Percentiles rank a stretch among this genome's conserved stretches.
Evolutionary conservation across 2,329 filamentous ascomycete species (phyloP).

Genomic region (Phoma sp.): DNA sequence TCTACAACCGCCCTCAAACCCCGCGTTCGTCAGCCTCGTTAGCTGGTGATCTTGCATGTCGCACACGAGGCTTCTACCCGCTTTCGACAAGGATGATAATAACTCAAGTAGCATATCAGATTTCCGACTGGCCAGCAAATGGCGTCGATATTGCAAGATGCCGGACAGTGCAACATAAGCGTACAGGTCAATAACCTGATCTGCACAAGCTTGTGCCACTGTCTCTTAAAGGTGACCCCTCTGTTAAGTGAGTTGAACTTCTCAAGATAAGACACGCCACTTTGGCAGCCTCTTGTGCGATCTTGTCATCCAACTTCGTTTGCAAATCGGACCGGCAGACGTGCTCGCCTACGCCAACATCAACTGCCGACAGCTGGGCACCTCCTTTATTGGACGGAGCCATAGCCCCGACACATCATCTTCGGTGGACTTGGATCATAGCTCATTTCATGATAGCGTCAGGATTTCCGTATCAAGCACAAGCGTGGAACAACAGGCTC

Average conservation of each 20-base stretch:
- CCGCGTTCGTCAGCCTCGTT: constrained; percentile 4
- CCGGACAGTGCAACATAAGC: not conserved
- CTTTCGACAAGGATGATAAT: not conserved
- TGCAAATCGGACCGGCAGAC: not conserved
- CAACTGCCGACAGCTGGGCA: not conserved
- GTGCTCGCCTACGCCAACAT: not conserved
- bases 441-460: constrained; percentile 1
- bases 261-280: not conserved
- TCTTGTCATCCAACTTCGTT: not conserved
- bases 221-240: not conserved
- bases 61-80: not conserved
- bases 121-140: constrained; percentile 1
- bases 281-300: not conserved
- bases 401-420: not conserved
- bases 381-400: constrained; percentile 1
- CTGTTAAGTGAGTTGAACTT: not conserved
- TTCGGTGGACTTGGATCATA: constrained; percentile 9
- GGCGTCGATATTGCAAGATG: not conserved
- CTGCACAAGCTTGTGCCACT: not conserved
- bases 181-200: not conserved
- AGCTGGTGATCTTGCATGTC: not conserved
- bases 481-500: constrained; percentile 7
- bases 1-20: constrained; percentile 5
- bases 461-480: not conserved
- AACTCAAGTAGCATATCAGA: not conserved